A percentile compares a stretch with the other conserved stretches of the same genome.
Conservation (phyloP, 805 yeast species). For the Candida argentea region DNA sequence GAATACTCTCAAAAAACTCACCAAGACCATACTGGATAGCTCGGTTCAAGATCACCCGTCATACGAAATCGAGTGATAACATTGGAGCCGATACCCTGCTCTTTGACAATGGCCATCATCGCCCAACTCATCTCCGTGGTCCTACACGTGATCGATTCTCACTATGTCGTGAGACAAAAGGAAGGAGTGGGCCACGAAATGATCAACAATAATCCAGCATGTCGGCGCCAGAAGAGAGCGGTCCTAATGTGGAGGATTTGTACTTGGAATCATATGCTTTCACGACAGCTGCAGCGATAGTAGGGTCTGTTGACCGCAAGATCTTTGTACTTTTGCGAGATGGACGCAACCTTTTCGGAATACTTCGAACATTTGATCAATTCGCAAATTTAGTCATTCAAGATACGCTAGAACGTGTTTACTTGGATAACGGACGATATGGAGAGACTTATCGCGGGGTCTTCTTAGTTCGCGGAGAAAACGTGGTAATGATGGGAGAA, state of each 20-base stretch:
- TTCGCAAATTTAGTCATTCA: conserved; percentile 88
- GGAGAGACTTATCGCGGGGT: conserved; percentile 77
- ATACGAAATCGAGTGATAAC: conserved; percentile 2
- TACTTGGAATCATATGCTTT: conserved; percentile 74
- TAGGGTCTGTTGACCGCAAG: conserved; percentile 74
- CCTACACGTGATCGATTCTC: background rate
- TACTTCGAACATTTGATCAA: conserved; percentile 90
- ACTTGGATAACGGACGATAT: conserved; percentile 41
- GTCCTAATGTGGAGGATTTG: conserved; percentile 40
- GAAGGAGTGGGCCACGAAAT: no score
- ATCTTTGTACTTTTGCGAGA: conserved; percentile 82
- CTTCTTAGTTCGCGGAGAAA: conserved; percentile 89
- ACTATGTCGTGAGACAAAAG: no score
- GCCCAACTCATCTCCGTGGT: background rate
- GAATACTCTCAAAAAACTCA: no score
- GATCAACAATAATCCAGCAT: no score
- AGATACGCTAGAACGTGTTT: conserved; percentile 80
- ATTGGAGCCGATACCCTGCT: no score
- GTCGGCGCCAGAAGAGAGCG: conserved; percentile 5
- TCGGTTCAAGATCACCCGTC: no score
- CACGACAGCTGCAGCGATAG: conserved; percentile 85
- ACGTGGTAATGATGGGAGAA: conserved; percentile 89
- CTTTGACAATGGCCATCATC: no score
- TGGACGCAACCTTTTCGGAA: conserved; percentile 81
- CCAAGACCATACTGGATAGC: no score